Conservation (phyloP, 75 land plant genomes). For the Pseudotsuga menziesii region DNA sequence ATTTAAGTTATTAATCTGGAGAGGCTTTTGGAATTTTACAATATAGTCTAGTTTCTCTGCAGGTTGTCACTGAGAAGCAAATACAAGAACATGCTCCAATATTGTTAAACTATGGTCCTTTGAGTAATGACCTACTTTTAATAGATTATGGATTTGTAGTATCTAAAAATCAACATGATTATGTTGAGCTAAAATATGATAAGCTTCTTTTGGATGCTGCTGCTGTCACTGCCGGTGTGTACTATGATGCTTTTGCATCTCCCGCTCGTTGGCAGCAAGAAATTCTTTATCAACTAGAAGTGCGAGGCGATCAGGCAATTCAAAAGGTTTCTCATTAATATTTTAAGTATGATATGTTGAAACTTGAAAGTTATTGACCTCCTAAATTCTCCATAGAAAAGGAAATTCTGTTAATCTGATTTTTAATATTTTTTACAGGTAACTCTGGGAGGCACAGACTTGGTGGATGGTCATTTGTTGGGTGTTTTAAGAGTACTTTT, state of each 20-base stretch:
- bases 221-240: conserved; percentile 63
- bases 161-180: conserved; percentile 77
- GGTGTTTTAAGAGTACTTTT: conserved; percentile 81
- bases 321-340: conserved; percentile 47
- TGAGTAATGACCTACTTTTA: conserved; percentile 79
- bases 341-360: not conserved
- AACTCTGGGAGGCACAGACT: conserved; percentile 70
- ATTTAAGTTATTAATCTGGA: not conserved
- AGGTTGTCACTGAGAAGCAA: conserved; percentile 75
- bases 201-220: conserved; percentile 73
- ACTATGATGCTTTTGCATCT: conserved; percentile 50
- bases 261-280: conserved; percentile 72
- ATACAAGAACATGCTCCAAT: conserved; percentile 48
- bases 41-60: not conserved
- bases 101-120: conserved; percentile 65
- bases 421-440: conserved; percentile 43
- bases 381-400: not conserved
- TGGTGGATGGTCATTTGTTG: conserved; percentile 82
- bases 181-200: conserved; percentile 80
- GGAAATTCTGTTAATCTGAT: not conserved
- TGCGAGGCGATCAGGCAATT: conserved; percentile 49
- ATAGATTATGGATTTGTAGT: conserved; percentile 92
- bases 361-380: not conserved
- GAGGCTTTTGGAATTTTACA: not conserved
- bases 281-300: conserved; percentile 43